Conservation (phyloP, 2,329 filamentous ascomycete genomes). For the Aspergillus pseudoterreus region DNA sequence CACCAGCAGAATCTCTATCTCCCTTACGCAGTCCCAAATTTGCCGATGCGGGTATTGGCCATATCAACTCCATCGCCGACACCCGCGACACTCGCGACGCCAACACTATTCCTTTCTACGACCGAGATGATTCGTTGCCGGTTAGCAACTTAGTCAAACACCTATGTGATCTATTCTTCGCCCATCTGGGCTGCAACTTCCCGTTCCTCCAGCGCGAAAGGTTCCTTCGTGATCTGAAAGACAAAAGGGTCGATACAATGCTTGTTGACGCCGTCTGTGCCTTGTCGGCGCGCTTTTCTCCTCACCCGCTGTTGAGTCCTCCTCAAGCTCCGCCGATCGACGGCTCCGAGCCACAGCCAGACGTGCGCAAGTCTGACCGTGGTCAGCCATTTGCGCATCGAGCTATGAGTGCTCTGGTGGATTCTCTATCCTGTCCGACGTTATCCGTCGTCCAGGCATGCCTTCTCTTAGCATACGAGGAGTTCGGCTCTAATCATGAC, state of each 20-base stretch:
- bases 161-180: constrained; percentile 76
- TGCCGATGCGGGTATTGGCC: constrained; percentile 16
- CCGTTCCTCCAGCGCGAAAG: constrained; percentile 72
- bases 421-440: constrained; percentile 77
- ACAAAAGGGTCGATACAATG: constrained; percentile 78
- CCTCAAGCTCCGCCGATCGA: constrained; percentile 51
- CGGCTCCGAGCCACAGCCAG: constrained; percentile 26
- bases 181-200: constrained; percentile 78
- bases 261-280: constrained; percentile 84
- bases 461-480: constrained; percentile 79
- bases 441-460: constrained; percentile 82
- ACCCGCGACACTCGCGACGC: constrained; percentile 29
- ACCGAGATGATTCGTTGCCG: constrained; percentile 65
- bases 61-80: constrained; percentile 19
- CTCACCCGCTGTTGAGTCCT: constrained; percentile 50
- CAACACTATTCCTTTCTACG: constrained; percentile 65
- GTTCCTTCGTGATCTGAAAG: constrained; percentile 71
- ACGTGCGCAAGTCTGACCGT: constrained; percentile 57
- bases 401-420: constrained; percentile 76
- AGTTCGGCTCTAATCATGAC: constrained; percentile 83
- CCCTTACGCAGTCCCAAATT: constrained; percentile 33
- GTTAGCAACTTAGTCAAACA: constrained; percentile 72
- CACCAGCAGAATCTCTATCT: constrained; percentile 30
- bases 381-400: constrained; percentile 76
- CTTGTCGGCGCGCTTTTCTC: constrained; percentile 75